Evolutionary conservation across 176 grass and related monocot species (phyloP), one percentile per base, ranked within the genome.

Genomic region (Aegilops umbellulata): DNA sequence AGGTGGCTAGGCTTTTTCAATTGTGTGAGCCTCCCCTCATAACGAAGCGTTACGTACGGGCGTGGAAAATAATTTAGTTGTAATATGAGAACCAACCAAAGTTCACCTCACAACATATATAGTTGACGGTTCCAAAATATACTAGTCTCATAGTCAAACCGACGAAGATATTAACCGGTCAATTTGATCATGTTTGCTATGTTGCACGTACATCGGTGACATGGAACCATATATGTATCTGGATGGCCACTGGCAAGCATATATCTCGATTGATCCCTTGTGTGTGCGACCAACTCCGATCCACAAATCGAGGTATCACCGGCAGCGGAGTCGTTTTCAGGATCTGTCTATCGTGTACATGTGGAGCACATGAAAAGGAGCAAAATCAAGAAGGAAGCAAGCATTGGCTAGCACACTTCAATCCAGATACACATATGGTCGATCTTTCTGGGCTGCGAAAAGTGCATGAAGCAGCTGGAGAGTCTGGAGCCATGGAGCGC

Each of bases 291-390:
- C 15, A 13, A 26, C 70, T 24, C 8, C 0, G n/a, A 7, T 46
- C 70, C 38, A 46, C 3, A 44, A 23, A 24, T 74, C 70, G 25
- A 74, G 25, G 8, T 46, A 12, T 15, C 38, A 44, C 3, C 8
- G 6, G 70, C 39, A 74, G 41, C 22, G 38, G 14, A 6, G 6
- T 74, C 13, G 3, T 46, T 46, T 46, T 44, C n/a, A 25, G 39
- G 70, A 74, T 46, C 38, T 46, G 27, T 74, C 6, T 74, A 64
- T 64, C 12, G 12, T 27, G 25, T 73, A 23, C 5, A 11, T 44
- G 36, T 73, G 38, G 69, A 44, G 69, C 69, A 73, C 36, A 72
- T 73, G 36, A 15, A 72, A 73, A 73, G 69, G n/a, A 73, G 69
- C n/a, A 22, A 57, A 57, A 57, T 57, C 53, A 57, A 57, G 53